Evolutionary conservation across 2,329 filamentous ascomycete genomes (phyloP).

Genomic region (Hypoxylon sp.): DNA sequence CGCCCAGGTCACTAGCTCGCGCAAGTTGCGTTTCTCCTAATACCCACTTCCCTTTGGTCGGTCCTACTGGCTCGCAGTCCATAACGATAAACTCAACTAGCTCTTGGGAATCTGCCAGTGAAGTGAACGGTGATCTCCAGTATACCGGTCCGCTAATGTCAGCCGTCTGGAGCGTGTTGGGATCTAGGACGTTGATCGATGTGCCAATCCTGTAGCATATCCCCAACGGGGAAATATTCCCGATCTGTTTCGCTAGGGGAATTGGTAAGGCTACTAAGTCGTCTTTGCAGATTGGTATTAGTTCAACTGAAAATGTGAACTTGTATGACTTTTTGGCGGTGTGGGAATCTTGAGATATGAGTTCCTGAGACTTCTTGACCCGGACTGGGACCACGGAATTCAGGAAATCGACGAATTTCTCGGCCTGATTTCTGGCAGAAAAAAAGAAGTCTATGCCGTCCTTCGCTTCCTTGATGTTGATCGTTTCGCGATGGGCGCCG

Average conservation of each 20-base stretch:
- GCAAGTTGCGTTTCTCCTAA: constrained; percentile 91
- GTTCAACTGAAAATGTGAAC: constrained; percentile 88
- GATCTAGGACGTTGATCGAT: constrained; percentile 88
- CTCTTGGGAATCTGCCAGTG: constrained; percentile 84
- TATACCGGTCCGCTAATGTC: constrained; percentile 86
- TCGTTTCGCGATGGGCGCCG: constrained; percentile 87
- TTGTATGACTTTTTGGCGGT: constrained; percentile 94
- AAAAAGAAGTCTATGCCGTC: constrained; percentile 98
- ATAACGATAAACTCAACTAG: constrained; percentile 94
- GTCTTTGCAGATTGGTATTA: constrained; percentile 97
- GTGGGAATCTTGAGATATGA: constrained; percentile 94
- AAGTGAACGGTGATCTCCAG: constrained; percentile 89
- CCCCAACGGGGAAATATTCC: constrained; percentile 88
- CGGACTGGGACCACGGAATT: constrained; percentile 82
- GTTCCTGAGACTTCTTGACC: constrained; percentile 86
- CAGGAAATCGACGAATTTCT: constrained; percentile 92
- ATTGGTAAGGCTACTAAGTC: constrained; percentile 94
- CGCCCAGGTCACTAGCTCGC: constrained; percentile 84
- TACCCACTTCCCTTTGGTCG: constrained; percentile 81
- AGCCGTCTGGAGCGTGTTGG: constrained; percentile 88
- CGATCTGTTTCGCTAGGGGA: constrained; percentile 84
- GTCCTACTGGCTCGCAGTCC: constrained; percentile 86
- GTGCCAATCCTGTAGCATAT: constrained; percentile 92
- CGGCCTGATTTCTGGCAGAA: constrained; percentile 86
- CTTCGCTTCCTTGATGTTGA: constrained; percentile 98